Base-by-base conservation (phyloP, 225 moss, liverwort and hornwort genomes). In the Marchantia polymorpha region DNA sequence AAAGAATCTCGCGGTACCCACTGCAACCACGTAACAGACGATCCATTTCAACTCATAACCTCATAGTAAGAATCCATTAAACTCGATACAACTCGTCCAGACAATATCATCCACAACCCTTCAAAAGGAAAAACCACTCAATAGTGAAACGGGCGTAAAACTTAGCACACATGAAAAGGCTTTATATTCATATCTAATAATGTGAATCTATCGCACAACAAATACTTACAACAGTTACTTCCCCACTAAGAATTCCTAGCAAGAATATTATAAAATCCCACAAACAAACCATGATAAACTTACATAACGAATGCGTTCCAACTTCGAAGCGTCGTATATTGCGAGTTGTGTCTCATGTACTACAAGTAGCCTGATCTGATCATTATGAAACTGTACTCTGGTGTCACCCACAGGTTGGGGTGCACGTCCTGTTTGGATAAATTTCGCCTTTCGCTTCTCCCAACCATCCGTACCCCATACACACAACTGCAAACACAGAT, bases 391-490 rank as follows among this genome's bases (percentile, higher is more conserved):
- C 78, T 94, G 94, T 61, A 99, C 97, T 29, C 97, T 92, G 31
- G 94, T 99, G 66, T 94, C 97, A 79, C 93, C 92, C 80, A 90
- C 88, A 6, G 87, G 83, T 13, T 89, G 85, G 64, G 85, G 81
- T 31, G 90, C 89, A 79, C 92, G 92, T 80, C 89, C 89, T 9
- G 88, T 84, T 88, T 92, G 93, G 75, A 97, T 90, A 78, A 92
- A 90, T 74, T 88, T 99, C 2, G 31, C 26, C 82, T 94, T 94
- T 11, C 93, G 87, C 74, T 94, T 99, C 85, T 94, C 97, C 97
- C 97, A 99, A 72, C 92, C 92, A 85, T 99, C 93, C 63, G 97
- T 99, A 67, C 92, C 91, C 97, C 97, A 99, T 31, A 99, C 90
- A 78, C 92, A 94, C 71, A 99, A 82, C 97, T 99, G 93, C 84